Evolutionary conservation across 1,284 basidiomycete genomes (phyloP).

Genomic region (Trichosporon sp.): DNA sequence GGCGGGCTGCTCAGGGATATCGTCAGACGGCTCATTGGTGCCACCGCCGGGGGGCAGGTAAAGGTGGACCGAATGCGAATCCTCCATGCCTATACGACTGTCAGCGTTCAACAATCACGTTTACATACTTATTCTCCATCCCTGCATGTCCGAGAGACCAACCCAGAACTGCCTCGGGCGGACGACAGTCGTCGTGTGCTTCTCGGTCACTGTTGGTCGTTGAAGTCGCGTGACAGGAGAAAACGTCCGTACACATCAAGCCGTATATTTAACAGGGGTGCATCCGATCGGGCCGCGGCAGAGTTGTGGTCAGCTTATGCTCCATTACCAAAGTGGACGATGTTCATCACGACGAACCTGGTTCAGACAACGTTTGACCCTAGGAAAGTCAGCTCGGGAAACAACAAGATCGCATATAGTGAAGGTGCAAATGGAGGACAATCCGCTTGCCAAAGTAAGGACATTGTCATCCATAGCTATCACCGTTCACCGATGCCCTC

Average conservation of each 20-base stretch:
- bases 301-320: conserved; percentile 6
- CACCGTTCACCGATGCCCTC: too few relatives aligned
- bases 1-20: conserved; percentile 47
- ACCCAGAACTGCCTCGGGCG: conserved; percentile 70
- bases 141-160: conserved; percentile 95
- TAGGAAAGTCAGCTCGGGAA: conserved; percentile 8
- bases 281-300: neutral
- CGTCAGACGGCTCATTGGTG: conserved; percentile 47
- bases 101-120: neutral
- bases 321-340: neutral
- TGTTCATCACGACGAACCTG: conserved; percentile 32
- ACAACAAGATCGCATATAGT: neutral
- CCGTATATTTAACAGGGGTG: too few relatives aligned
- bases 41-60: conserved; percentile 38
- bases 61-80: conserved; percentile 82
- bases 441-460: too few relatives aligned
- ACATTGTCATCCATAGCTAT: too few relatives aligned
- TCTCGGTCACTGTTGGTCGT: conserved; percentile 58
- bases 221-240: conserved; percentile 10
- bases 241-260: neutral
- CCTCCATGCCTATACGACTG: conserved; percentile 69
- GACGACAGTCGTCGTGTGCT: conserved; percentile 71
- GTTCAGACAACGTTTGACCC: conserved; percentile 49
- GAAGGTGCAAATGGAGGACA: neutral
- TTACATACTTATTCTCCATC: conserved; percentile 91